Conservation (phyloP, 192 early-diverging fungal genomes). For the Pilobolus umbonatus region DNA sequence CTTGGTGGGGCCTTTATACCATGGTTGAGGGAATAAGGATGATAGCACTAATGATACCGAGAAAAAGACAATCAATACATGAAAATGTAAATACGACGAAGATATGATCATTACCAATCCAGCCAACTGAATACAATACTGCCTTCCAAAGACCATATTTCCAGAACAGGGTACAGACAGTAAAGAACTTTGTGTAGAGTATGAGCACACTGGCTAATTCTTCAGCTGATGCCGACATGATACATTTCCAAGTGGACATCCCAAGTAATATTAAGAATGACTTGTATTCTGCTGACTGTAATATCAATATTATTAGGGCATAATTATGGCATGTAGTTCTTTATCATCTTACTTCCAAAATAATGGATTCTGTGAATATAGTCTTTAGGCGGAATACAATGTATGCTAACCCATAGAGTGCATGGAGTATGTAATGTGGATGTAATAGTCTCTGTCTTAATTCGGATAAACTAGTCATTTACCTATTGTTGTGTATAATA, state of each 20-base stretch:
- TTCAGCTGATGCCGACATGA: slow-evolving; percentile 40
- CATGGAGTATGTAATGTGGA: too few relatives aligned
- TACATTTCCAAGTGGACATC: slow-evolving; percentile 24
- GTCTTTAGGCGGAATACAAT: slow-evolving; percentile 10
- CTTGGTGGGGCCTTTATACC: slow-evolving; percentile 47
- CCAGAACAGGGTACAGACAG: slow-evolving; percentile 33
- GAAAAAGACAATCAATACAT: slow-evolving; percentile 4
- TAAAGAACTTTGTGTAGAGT: slow-evolving; percentile 43
- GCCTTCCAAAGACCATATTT: slow-evolving; percentile 37
- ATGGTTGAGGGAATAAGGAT: slow-evolving; percentile 44
- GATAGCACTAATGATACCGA: slow-evolving; percentile 13
- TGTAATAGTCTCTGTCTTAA: slow-evolving; percentile 38
- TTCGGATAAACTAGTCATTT: slow-evolving; percentile 19
- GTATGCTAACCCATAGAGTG: slow-evolving; percentile 17
- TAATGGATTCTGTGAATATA: slow-evolving; percentile 3
- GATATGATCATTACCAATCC: slow-evolving; percentile 30
- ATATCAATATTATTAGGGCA: background rate
- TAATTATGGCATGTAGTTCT: background rate
- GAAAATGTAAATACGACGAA: background rate
- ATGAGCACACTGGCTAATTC: slow-evolving; percentile 42
- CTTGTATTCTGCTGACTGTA: slow-evolving; percentile 16
- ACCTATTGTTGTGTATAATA: background rate
- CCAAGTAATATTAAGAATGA: slow-evolving; percentile 12
- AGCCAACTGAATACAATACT: slow-evolving; percentile 29
- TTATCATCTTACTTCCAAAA: slow-evolving; percentile 6